Evolutionary conservation across 306 rosid genomes (phyloP), one percentile per base, ranked within the genome.

Genomic region (Gillenia trifoliata): DNA sequence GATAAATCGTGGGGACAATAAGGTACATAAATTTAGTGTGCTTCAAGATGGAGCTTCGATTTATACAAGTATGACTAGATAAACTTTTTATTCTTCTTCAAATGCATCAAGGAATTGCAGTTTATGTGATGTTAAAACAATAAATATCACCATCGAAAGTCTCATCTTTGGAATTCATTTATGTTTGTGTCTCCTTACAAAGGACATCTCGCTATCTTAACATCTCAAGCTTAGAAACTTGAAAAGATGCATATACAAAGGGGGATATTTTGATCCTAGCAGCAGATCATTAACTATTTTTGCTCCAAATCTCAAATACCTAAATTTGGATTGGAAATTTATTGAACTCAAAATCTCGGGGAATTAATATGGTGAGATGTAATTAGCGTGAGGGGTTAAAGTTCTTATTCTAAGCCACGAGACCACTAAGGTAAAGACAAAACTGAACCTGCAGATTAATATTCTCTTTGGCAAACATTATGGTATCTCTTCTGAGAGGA

Each of bases 161-260:
- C 49, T 54, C 49, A 6, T 52, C 64, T 30, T 70, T 70, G 74
- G 74, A 70, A 50, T n/a, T 45, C 38, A 28, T 45, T 68, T 26
- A 8, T 2, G 15, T 52, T 40, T 41, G 19, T 22, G 9, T 5
- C 8, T 2, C 1, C 0, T 19, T 29, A 25, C 6, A n/a, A n/a
- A 8, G 1, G 69, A 30, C 33, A 33, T 28, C 11, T 13, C n/a
- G 25, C 69, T 59, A 60, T 28, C 69, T 73, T 11, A 41, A 17
- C 22, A 34, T 73, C 45, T 45, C 59, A 19, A 45, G 43, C 10
- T n/a, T 47, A 62, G 47, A 61, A 28, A 28, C 77, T 73, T 20
- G 13, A 5, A 36, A 9, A 23, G 3, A 11, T 45, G 4, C 5
- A 29, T 45, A 1, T 73, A 30, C 8, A n/a, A n/a, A 45, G 2